Base-by-base conservation (phyloP, 257 asterid species). In the Solanum appendiculatum region DNA sequence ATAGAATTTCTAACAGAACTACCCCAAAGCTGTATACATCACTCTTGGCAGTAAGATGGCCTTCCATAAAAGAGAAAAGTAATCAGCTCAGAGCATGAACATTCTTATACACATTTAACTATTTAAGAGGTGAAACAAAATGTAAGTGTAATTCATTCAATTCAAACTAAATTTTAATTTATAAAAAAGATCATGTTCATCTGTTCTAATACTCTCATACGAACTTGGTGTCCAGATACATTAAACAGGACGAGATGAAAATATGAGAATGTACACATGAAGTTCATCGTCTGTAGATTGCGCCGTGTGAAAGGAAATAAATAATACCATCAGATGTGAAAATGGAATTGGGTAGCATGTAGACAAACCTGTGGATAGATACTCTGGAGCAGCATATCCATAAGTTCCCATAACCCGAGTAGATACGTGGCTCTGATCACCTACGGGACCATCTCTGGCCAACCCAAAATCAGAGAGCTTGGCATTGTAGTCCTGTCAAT, bases 381-480 rank as follows among this genome's bases (percentile, higher is more conserved):
- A 93, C 91, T 94, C 97, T 0, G 97, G 97, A 70, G 94, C 97
- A 46, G 95, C 95, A 87, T 94, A 94, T 48, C 97, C 97, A 80
- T 91, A 90, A 83, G 97, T 94, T 69, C 97, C 97, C 95, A 92
- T 93, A 42, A 94, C 95, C 88, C 94, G 70, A 36, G 96, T 94
- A 8, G 96, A 93, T 87, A 94, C 96, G 21, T 94, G 94, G 74
- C 95, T 94, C 87, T 92, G 88, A 88, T 93, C 98, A 36, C 92
- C 98, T 1, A 94, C 88, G n/a, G 96, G 98, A 88, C 98, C 98
- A 31, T 93, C 98, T 82, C 96, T 88, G 10, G 98, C 98, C 92
- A 94, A 87, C 83, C 98, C 98, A 46, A 93, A 94, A 90, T 94
- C 98, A 64, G 96, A 94, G 75, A 94, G 96, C 88, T 93, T 94